Evolutionary conservation across 352 stramenopile species (phyloP), one percentile per base, ranked within the genome.

Genomic region (Globisporangium spinosum): DNA sequence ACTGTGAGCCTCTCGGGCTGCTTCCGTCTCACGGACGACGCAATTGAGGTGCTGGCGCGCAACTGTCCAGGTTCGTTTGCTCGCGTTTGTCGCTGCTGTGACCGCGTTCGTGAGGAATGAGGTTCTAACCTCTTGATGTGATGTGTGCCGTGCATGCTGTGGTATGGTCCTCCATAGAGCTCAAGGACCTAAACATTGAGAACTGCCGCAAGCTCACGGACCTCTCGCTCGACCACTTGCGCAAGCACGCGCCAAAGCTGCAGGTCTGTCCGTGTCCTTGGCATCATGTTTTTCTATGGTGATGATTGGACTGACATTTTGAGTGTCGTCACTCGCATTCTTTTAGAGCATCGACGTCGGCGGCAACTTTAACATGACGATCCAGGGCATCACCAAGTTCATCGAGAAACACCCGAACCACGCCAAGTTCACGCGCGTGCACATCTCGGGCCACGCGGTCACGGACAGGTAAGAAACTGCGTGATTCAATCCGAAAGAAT

Each of bases 201-300:
- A 97, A 97, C 74, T 97, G 89, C 71, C 89, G 89, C 56, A 97
- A 97, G 63, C 73, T 97, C 57, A 95, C 86, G 51, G 88, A 97
- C 61, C 27, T 70, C 64, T 86, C 87, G 56, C 77, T 97, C 10
- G 81, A 91, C 54, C 78, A 93, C 70, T 45, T 97, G 59, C 84
- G 85, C 57, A 92, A 94, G 69, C 71, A 85, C 51, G 82, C 87
- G 7, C 85, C 80, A 4, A 95, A 95, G 65, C 76, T 97, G 22
- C 82, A 94, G 84, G 87, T 94, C 43, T 23, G 43, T 51, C 17
- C n/a, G 43, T 51, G 6, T 13, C 17, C 17, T 51, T 22, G 6
- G 2, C 3, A 51, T 9, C 0, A 9, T 51, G 1, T 13, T 8
- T 60, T 20, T 43, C 20, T 59, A 20, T 17, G 17, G 25, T 13